Conservation (phyloP, 1,284 basidiomycete species). For the Athelia sp. region DNA sequence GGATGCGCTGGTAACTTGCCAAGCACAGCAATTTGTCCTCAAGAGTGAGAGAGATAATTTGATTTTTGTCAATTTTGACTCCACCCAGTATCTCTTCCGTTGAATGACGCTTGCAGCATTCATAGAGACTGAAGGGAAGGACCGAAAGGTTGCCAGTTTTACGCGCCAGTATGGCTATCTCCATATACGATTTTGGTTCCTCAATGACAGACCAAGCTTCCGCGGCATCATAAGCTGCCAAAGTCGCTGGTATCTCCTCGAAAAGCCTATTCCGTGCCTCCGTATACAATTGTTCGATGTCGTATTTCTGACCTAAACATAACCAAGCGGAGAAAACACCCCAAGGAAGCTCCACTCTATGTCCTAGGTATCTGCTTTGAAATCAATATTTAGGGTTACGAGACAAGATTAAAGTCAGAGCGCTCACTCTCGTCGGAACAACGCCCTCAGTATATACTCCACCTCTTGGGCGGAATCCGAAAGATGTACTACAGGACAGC, state of each 20-base stretch:
- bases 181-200: too few species aligned
- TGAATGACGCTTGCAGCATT: neutral
- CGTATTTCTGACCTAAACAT: conserved; percentile 38
- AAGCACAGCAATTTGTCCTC: too few species aligned
- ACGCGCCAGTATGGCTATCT: neutral
- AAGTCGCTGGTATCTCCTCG: conserved; percentile 30
- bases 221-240: conserved; percentile 6
- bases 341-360: conserved; percentile 19
- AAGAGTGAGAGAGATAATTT: too few species aligned
- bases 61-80: neutral
- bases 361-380: neutral
- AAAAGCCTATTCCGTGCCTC: conserved; percentile 32
- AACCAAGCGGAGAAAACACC: conserved; percentile 33
- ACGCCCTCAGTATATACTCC: conserved; percentile 26
- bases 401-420: neutral
- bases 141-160: neutral
- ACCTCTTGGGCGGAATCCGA: conserved; percentile 30
- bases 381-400: neutral
- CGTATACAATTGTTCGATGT: conserved; percentile 32
- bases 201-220: neutral
- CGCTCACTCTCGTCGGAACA: conserved; percentile 10
- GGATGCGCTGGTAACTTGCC: too few species aligned
- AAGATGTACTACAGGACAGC: conserved; percentile 33
- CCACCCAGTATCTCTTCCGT: neutral
- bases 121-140: neutral